Evolutionary conservation across 2,329 filamentous ascomycete species (phyloP).

Genomic region (Aureobasidium subglaciale): DNA sequence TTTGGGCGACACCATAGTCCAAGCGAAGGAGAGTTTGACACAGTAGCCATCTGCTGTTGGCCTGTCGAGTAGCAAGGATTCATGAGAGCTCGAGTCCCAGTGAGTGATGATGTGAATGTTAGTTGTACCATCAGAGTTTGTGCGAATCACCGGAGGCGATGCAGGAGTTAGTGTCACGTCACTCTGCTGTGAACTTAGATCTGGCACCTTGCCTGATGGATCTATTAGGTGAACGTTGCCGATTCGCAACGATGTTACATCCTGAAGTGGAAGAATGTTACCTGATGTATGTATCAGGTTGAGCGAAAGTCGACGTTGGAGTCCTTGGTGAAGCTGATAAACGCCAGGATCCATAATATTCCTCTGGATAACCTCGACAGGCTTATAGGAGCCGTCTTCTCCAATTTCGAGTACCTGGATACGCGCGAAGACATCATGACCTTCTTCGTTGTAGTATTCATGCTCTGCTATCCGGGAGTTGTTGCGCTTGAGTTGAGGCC

Average conservation of each 20-base stretch:
- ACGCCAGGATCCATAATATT: slow-evolving; percentile 79
- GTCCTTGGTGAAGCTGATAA: slow-evolving; percentile 89
- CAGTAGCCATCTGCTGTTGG: slow-evolving; percentile 88
- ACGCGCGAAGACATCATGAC: slow-evolving; percentile 83
- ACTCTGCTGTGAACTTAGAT: slow-evolving; percentile 63
- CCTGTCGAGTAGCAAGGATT: slow-evolving; percentile 85
- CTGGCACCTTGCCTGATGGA: slow-evolving; percentile 74
- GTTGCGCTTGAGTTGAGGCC: slow-evolving; percentile 51
- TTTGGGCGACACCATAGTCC: slow-evolving; percentile 78
- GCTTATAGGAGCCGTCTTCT: slow-evolving; percentile 82
- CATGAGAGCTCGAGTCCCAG: slow-evolving; percentile 93
- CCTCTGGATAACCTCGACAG: slow-evolving; percentile 85
- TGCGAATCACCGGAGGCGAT: slow-evolving; percentile 68
- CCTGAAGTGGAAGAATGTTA: slow-evolving; percentile 80
- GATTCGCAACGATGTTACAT: slow-evolving; percentile 68
- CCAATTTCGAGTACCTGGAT: slow-evolving; percentile 87
- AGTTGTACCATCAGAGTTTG: slow-evolving; percentile 83
- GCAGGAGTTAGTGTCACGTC: slow-evolving; percentile 73
- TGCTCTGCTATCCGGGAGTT: slow-evolving; percentile 74
- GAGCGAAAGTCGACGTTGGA: slow-evolving; percentile 81
- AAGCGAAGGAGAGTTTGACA: slow-evolving; percentile 78
- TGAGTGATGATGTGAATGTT: slow-evolving; percentile 83
- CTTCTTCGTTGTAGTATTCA: slow-evolving; percentile 88
- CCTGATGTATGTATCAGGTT: slow-evolving; percentile 88
- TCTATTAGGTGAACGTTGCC: slow-evolving; percentile 80